Conservation (phyloP, 2,329 filamentous ascomycete genomes). For the Epicoccum sorghinum region DNA sequence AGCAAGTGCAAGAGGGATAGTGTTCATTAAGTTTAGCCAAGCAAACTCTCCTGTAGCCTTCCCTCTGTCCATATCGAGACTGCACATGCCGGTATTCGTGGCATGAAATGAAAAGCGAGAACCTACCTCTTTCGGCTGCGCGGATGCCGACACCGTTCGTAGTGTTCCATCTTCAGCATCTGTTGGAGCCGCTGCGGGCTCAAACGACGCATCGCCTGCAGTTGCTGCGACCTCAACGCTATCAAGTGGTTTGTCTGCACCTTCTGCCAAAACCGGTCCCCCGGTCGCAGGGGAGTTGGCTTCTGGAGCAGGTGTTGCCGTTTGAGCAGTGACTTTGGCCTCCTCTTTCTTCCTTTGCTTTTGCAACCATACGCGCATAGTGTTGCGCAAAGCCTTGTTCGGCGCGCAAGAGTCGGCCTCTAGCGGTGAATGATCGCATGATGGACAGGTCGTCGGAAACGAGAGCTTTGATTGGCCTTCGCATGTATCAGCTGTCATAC, state of each 20-base stretch:
- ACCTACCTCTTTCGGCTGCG: slow-evolving; percentile 37
- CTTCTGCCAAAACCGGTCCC: slow-evolving; percentile 24
- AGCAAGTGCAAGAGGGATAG: slow-evolving; percentile 27
- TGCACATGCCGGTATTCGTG: slow-evolving; percentile 6
- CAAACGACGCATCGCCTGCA: slow-evolving; percentile 16
- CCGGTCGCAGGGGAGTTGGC: slow-evolving; percentile 28
- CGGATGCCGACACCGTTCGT: slow-evolving; percentile 26
- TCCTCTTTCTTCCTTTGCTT: slow-evolving; percentile 74
- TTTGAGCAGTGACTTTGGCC: slow-evolving; percentile 40
- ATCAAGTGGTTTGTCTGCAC: slow-evolving; percentile 36
- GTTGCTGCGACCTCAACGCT: slow-evolving; percentile 34
- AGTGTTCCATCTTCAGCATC: slow-evolving; percentile 19
- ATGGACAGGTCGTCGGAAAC: slow-evolving; percentile 82
- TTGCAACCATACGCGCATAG: slow-evolving; percentile 87
- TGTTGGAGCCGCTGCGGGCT: slow-evolving; percentile 16
- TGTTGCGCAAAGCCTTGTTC: slow-evolving; percentile 89
- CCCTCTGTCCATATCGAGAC: slow-evolving; percentile 10
- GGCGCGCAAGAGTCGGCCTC: slow-evolving; percentile 85
- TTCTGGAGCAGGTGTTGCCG: slow-evolving; percentile 34
- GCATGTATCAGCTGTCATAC: not conserved
- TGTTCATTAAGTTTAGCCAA: slow-evolving; percentile 26
- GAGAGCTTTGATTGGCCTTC: slow-evolving; percentile 50
- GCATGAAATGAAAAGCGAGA: slow-evolving; percentile 2
- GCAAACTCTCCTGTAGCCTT: slow-evolving; percentile 2
- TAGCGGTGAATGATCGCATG: slow-evolving; percentile 90